Percentiles rank a stretch among this genome's conserved stretches.
phyloP scores from a whole-genome alignment of 345 rosid genomes.

The Balakata baccata region DNA sequence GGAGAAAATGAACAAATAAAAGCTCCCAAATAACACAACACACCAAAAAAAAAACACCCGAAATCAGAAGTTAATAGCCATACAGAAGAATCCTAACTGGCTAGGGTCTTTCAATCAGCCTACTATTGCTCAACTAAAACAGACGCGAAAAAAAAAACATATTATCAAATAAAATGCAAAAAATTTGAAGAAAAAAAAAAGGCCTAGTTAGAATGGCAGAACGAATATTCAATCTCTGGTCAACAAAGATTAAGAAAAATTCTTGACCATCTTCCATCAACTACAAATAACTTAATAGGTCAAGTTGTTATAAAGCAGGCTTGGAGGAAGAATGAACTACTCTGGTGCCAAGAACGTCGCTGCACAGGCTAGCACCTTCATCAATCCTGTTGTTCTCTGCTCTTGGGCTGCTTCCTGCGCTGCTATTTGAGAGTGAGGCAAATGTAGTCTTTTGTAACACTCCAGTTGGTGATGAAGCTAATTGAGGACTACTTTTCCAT shows the following conservation, averaged over 20 bases:
- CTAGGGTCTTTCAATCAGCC: neutral
- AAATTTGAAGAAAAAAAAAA: neutral
- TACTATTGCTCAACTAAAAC: neutral
- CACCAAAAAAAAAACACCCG: neutral
- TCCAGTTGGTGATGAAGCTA: conserved; percentile 68
- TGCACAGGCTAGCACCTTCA: conserved; percentile 21
- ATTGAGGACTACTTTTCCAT: conserved; percentile 50
- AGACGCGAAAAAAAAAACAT: neutral
- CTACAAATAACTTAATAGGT: neutral
- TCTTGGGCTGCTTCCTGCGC: conserved; percentile 76
- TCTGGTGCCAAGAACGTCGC: conserved; percentile 25
- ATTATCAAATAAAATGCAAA: neutral
- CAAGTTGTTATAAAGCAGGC: conserved; percentile 16
- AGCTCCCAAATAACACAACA: neutral
- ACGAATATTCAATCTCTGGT: neutral
- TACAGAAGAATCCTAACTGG: too few species aligned
- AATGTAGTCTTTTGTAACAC: conserved; percentile 72
- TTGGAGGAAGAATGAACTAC: conserved; percentile 27
- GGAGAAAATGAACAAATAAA: neutral
- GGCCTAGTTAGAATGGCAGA: neutral
- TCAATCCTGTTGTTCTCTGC: conserved; percentile 35
- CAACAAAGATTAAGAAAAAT: neutral
- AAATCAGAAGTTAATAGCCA: too few species aligned
- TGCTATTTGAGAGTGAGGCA: conserved; percentile 71
- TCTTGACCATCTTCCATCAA: neutral